These are phyloP conservation scores for Wickerhamiella cacticola DNA, from an alignment of 805 yeast species.

Conservation along the genomic window DNA sequence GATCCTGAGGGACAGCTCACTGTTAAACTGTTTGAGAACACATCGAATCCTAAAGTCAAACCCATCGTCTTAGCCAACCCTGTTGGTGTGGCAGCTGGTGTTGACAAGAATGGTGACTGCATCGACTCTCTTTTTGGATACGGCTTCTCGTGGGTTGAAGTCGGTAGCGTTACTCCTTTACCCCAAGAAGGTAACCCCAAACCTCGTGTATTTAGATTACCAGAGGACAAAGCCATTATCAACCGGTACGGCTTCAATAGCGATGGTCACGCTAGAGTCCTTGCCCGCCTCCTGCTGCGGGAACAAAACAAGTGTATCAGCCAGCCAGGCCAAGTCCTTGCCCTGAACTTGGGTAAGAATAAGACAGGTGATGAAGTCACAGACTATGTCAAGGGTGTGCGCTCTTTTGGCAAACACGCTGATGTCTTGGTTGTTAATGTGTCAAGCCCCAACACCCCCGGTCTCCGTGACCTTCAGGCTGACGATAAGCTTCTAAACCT, in stretches of 20 bases:
- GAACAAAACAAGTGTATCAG: constrained; percentile 31
- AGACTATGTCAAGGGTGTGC: constrained; percentile 79
- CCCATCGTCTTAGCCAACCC: constrained; percentile 49
- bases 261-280: constrained; percentile 66
- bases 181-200: constrained; percentile 93
- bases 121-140: constrained; percentile 63
- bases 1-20: constrained; percentile 26
- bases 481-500: constrained; percentile 60
- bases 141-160: constrained; percentile 84
- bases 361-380: constrained; percentile 81
- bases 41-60: constrained; percentile 23
- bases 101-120: constrained; percentile 88
- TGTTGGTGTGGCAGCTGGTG: constrained; percentile 89
- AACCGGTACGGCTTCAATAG: constrained; percentile 94
- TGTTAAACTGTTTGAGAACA: constrained; percentile 23
- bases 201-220: constrained; percentile 81
- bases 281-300: constrained; percentile 55
- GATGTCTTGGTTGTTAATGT: constrained; percentile 86
- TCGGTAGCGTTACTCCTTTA: constrained; percentile 84
- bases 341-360: constrained; percentile 82
- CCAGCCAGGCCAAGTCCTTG: constrained; percentile 42
- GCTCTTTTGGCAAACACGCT: constrained; percentile 67
- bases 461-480: constrained; percentile 72
- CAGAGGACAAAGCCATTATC: constrained; percentile 78
- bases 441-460: constrained; percentile 94